Conservation (phyloP, 2,329 filamentous ascomycete species). For the Coleophoma eucalyptorum region DNA sequence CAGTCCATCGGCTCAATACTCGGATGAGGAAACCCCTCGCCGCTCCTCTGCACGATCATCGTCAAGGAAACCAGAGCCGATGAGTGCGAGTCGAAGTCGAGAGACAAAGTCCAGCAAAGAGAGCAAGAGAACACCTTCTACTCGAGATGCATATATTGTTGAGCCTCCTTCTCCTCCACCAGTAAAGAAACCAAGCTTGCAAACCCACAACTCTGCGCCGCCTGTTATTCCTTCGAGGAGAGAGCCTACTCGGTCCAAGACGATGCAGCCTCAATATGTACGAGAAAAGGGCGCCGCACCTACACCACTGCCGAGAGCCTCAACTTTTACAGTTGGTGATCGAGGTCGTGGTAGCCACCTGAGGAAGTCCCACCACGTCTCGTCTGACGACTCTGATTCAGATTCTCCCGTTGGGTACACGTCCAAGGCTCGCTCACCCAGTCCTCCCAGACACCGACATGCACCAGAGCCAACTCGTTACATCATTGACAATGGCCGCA, state of each 20-base stretch:
- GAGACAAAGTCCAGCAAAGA: constrained; percentile 4
- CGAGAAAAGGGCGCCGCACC: constrained; percentile 11
- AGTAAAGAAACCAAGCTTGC: constrained; percentile 21
- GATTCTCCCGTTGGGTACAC: constrained; percentile 9
- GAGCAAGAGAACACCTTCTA: constrained; percentile 11
- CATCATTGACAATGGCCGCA: constrained; percentile 17
- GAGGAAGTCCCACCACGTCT: constrained; percentile 12
- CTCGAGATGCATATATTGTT: constrained; percentile 17
- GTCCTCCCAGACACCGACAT: constrained; percentile 10
- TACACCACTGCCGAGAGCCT: constrained; percentile 22
- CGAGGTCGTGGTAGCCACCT: constrained; percentile 16
- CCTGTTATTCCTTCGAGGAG: constrained; percentile 10
- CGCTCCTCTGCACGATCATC: constrained; percentile 23
- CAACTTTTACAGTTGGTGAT: constrained; percentile 19
- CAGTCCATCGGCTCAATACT: constrained; percentile 10
- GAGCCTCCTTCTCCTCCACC: constrained; percentile 22
- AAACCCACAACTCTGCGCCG: constrained; percentile 23
- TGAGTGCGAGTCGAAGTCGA: constrained; percentile 16
- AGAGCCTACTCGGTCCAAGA: constrained; percentile 24
- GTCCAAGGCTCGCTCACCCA: constrained; percentile 10
- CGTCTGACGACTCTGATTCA: constrained; percentile 15
- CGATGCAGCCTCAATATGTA: constrained; percentile 18
- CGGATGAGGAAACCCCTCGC: constrained; percentile 25
- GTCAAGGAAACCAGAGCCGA: constrained; percentile 3
- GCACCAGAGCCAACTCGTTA: constrained; percentile 17